Conservation (phyloP, 371 early-diverging fungal genomes). For the Synchytrium microbalum region DNA sequence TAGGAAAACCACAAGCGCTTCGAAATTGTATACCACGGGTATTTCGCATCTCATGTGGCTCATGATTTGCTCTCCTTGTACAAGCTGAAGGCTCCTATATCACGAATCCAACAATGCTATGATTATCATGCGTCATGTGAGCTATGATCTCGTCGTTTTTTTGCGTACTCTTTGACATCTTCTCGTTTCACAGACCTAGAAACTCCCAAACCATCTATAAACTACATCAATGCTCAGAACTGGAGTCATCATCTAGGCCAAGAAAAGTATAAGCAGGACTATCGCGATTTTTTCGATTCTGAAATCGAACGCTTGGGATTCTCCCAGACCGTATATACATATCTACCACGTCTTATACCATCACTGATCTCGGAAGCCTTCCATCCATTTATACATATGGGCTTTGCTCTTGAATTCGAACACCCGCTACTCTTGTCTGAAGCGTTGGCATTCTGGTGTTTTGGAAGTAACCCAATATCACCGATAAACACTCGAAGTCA, state of each 20-base stretch:
- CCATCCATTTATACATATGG: background rate
- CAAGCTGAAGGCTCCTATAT: background rate
- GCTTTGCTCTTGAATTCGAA: background rate
- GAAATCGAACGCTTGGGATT: background rate
- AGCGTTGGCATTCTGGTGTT: background rate
- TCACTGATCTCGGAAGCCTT: background rate
- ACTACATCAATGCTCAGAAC: background rate
- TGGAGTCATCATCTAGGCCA: background rate
- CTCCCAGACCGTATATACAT: background rate
- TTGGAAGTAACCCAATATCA: background rate
- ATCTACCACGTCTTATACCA: background rate
- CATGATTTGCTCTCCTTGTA: background rate
- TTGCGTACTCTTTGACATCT: background rate
- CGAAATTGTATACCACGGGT: background rate
- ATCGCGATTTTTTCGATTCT: background rate
- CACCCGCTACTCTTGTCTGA: background rate
- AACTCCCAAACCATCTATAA: background rate
- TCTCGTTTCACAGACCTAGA: background rate
- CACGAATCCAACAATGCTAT: background rate
- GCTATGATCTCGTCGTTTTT: background rate
- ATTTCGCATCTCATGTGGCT: background rate
- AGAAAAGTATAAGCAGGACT: background rate
- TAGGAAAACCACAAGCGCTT: background rate
- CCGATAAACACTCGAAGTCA: background rate
- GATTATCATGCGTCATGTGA: background rate